phyloP scores from a whole-genome alignment of 2,329 filamentous ascomycete species.

The Pyrenophora seminiperda region DNA sequence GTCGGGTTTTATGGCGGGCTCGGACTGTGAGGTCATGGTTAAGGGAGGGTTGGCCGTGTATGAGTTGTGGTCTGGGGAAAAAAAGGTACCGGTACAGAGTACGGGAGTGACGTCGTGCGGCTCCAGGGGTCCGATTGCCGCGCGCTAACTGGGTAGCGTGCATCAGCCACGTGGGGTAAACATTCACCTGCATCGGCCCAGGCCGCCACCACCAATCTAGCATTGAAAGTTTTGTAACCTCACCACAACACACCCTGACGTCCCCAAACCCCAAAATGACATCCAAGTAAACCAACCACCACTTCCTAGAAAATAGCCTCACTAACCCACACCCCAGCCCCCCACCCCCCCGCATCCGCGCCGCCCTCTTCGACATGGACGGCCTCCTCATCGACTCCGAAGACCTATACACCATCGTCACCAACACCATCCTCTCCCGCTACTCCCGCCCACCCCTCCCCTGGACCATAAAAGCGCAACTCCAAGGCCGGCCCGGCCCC shows the following conservation, averaged over 20 bases:
- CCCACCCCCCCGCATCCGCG: constrained; percentile 73
- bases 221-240: too few relatives aligned
- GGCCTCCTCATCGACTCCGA: constrained; percentile 93
- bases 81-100: constrained; percentile 8
- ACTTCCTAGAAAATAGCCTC: too few relatives aligned
- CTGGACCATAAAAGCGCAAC: constrained; percentile 90
- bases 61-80: too few relatives aligned
- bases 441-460: constrained; percentile 76
- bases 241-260: neutral
- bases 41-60: too few relatives aligned
- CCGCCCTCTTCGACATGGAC: constrained; percentile 99
- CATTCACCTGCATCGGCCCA: constrained; percentile 16
- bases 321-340: too few relatives aligned
- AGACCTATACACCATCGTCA: constrained; percentile 82
- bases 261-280: constrained; percentile 15
- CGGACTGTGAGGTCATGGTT: constrained; percentile 16
- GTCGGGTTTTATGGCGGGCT: constrained; percentile 5
- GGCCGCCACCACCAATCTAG: constrained; percentile 5
- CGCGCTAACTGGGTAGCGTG: too few relatives aligned
- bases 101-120: constrained; percentile 32
- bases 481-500: constrained; percentile 69
- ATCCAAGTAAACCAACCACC: constrained; percentile 23
- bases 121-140: constrained; percentile 10
- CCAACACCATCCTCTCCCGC: constrained; percentile 79
- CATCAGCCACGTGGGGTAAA: constrained; percentile 28